Base-by-base conservation (phyloP, 1,139 yeast species). In the Candida dubliniensis region DNA sequence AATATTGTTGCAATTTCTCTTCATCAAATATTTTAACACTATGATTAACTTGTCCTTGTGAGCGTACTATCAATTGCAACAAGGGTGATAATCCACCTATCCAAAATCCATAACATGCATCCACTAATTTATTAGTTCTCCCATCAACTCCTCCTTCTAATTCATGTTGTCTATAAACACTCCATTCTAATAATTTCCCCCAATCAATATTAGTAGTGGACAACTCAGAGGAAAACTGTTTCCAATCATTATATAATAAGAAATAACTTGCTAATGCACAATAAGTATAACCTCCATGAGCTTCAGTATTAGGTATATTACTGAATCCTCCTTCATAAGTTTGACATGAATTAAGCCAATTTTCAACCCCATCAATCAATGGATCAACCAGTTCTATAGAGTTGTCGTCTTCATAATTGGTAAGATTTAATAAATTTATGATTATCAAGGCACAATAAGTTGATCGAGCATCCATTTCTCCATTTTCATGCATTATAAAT, bases 31-130 rank as follows among this genome's bases (percentile, higher is more conserved):
- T 5, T 18, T 18, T 18, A 3, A 18, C 23, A n/a, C 23, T 18
- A 53, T 40, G 60, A 43, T 2, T 42, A 40, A 2, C 56, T 56
- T 12, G 9, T 24, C 15, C 13, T 34, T 0, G 58, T 63, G 2
- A 73, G 54, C 0, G 83, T 9, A n/a, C 7, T 27, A 10, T n/a
- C 30, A 27, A 9, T n/a, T 10, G 30, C 9, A 89, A 55, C 34
- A 91, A 64, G 0, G 88, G 82, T 52, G 77, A 73, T 37, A 84
- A 59, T 0, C 89, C 95, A 1, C 99, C 99, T 2, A 91, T 84
- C 99, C 99, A 93, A 61, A 87, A 95, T 57, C 91, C 82, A 62
- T 95, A 95, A 63, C 99, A 95, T 0, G 96, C 96, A 63, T 95
- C 99, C 0, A 93, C 98, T 35, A 95, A 73, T 63, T 95, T 95